Percentiles rank a stretch among this genome's conserved stretches.
Conservation (phyloP, 495 filamentous ascomycete species). For the Trichoderma parareesei region DNA sequence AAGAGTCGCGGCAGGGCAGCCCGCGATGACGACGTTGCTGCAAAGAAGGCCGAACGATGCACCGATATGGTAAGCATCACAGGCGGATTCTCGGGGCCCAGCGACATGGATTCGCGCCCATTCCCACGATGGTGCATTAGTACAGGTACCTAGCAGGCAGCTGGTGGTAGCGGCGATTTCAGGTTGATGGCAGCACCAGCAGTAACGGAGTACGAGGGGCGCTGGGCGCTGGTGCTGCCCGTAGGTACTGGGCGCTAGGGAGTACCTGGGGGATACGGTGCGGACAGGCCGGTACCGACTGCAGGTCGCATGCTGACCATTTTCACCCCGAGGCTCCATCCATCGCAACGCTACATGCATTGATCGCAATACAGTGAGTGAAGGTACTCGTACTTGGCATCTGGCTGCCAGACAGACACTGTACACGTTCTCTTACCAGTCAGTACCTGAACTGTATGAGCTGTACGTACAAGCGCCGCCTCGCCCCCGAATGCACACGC, state of each 20-base stretch:
- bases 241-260: background rate
- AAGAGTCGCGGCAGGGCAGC: background rate
- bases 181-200: too few relatives aligned
- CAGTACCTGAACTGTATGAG: background rate
- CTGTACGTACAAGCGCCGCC: background rate
- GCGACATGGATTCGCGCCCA: background rate
- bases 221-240: too few relatives aligned
- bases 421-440: background rate
- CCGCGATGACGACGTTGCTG: slow-evolving; percentile 2
- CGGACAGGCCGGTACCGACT: background rate
- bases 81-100: background rate
- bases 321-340: background rate
- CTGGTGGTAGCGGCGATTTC: too few relatives aligned
- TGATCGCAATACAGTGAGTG: background rate
- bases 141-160: background rate
- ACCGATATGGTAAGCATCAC: background rate
- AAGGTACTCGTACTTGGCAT: too few relatives aligned
- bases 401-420: too few relatives aligned
- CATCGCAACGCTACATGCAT: background rate
- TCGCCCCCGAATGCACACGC: background rate
- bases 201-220: too few relatives aligned
- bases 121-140: background rate
- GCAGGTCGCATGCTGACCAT: slow-evolving; percentile 1
- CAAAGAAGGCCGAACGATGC: background rate
- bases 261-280: slow-evolving; percentile 3